A percentile compares a stretch with the other conserved stretches of the same genome.
Conservation (phyloP, 306 rosid species). For the Nissolia schottii region DNA sequence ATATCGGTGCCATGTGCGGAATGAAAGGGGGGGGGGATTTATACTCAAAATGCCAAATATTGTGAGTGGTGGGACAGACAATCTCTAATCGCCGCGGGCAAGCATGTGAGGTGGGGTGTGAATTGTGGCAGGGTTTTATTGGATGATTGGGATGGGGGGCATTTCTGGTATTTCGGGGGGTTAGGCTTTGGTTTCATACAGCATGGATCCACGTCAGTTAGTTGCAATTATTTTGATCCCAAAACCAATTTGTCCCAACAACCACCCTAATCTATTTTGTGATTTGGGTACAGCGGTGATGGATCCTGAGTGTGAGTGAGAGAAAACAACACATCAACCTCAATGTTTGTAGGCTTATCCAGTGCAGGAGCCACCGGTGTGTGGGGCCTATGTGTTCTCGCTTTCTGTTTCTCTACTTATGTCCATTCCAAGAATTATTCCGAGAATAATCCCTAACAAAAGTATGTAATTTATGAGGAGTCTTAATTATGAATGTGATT, state of each 20-base stretch:
- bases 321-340: neutral
- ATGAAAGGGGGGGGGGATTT: neutral
- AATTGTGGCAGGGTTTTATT: slow-evolving; percentile 25
- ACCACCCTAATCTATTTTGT: slow-evolving; percentile 16
- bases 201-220: slow-evolving; percentile 79
- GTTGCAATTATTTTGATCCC: slow-evolving; percentile 41
- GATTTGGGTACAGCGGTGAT: neutral
- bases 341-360: neutral
- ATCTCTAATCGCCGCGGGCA: slow-evolving; percentile 50
- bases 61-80: slow-evolving; percentile 16
- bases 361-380: neutral
- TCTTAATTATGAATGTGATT: no score
- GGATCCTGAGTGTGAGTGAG: neutral
- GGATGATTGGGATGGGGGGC: slow-evolving; percentile 16
- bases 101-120: slow-evolving; percentile 24
- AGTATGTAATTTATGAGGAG: no score
- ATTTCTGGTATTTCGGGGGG: neutral
- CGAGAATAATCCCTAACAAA: no score
- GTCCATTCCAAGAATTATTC: neutral
- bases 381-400: neutral
- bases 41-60: no score
- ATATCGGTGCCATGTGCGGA: no score
- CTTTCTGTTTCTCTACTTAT: neutral
- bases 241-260: neutral
- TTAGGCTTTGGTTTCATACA: slow-evolving; percentile 23